Base-by-base conservation (phyloP, 78 protist genomes). In the Guillardia theta region DNA sequence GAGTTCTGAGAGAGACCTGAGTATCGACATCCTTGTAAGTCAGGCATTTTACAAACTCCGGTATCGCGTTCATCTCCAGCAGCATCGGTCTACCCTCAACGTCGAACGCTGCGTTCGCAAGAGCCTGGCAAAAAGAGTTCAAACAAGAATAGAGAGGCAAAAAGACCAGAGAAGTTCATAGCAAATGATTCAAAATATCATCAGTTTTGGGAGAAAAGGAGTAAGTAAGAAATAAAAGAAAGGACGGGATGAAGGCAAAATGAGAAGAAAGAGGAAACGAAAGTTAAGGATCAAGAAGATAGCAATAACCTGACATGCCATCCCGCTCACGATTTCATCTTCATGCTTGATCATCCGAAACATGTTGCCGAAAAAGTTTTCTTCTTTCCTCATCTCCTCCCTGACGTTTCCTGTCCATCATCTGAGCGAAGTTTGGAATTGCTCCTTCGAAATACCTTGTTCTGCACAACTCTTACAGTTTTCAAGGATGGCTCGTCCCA, bases 281-380 rank as follows among this genome's bases (percentile, higher is more conserved):
- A 53, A 53, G 19, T 21, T 53, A 21, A 19, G 64, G 64, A 53
- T 12, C 33, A 19, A 53, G 19, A 53, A 53, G 64, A 53, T 53
- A 21, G 64, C 12, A 36, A 0, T 70, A 43, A 70, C 87, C 87
- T 70, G 87, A 30, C 90, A 78, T 30, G 90, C 90, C 90, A 78
- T 78, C 50, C 90, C 90, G 12, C 44, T n/a, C 90, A 78, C 90
- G 48, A 78, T 78, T 48, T 78, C 90, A 30, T 78, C 90, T 36
- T 78, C 90, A 50, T 78, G 90, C 9, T 78, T 37, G n/a, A 78
- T 78, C 90, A 78, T 78, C 90, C 24, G 21, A 8, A 43, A 43
- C 41, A 70, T 70, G 41, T 70, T 70, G 83, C 36, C 46, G 83
- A 70, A 70, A 43, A 70, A 70, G 83, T 24, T 43, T 6, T 70